Conservation (phyloP, 139 green algal species). For the Picochlorum sp. region DNA sequence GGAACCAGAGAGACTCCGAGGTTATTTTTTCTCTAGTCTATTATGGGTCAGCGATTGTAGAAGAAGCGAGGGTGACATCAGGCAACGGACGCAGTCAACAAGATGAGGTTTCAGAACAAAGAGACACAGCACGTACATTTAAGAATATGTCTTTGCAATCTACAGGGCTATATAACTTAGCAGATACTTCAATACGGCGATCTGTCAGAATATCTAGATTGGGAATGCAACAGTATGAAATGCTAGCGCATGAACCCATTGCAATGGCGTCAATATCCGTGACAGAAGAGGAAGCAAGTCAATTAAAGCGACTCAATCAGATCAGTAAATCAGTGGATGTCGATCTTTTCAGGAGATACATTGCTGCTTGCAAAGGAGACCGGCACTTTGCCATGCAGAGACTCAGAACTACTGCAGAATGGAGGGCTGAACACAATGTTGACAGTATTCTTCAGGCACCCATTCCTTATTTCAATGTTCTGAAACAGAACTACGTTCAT, state of each 20-base stretch:
- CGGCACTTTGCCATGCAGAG: background rate
- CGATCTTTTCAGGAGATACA: conserved; percentile 4
- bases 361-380: conserved; percentile 5
- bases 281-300: background rate
- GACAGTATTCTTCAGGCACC: background rate
- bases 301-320: background rate
- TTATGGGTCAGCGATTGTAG: too few species aligned
- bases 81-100: too few species aligned
- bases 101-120: too few species aligned
- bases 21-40: too few species aligned
- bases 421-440: conserved; percentile 3
- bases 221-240: background rate
- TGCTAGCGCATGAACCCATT: background rate
- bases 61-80: too few species aligned
- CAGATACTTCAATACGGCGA: too few species aligned
- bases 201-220: background rate
- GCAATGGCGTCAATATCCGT: background rate
- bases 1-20: too few species aligned
- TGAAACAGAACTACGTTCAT: conserved; percentile 13
- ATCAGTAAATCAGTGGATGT: background rate
- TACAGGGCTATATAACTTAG: too few species aligned
- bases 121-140: too few species aligned
- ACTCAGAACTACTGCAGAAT: conserved; percentile 9
- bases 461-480: background rate
- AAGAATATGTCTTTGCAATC: too few species aligned